Base-by-base conservation (phyloP, 768 basidiomycete genomes). In the Trametes punicea region DNA sequence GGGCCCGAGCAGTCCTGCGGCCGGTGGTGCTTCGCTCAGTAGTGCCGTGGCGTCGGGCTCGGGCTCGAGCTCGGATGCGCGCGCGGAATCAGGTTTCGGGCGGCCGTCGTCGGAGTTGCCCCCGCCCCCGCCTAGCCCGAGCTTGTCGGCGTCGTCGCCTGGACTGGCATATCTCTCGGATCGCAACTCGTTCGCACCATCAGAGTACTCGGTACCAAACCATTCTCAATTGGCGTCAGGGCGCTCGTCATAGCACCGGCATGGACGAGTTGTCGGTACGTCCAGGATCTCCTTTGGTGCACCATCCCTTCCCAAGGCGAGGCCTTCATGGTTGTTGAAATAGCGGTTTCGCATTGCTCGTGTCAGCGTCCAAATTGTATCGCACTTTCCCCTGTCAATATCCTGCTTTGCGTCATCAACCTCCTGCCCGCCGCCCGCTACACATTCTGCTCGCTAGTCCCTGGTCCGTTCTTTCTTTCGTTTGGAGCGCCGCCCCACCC, bases 231-330 rank as follows among this genome's bases (percentile, higher is more conserved):
- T n/a, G n/a, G 23, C 18, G n/a, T 10, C 44, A 33, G 29, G 46
- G 29, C 56, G 45, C 18, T 51, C 31, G 38, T 58, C 57, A 49
- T 58, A 58, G 57, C 57, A 25, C 4, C 25, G 45, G 18, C 31
- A 18, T 25, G 30, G 20, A 18, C 16, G 36, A 11, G 21, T 23
- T 7, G 18, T 4, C 18, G 8, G 40, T 7, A 9, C 40, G 21
- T 41, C 21, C 39, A 18, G 16, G 11, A 41, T 23, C 27, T 29
- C 31, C 33, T 38, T 36, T 9, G 3, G n/a, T 13, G 29, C 25
- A 26, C n/a, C 42, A 15, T 46, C 11, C 52, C 30, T 11, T 29
- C 27, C 10, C 13, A 18, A 36, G 42, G 42, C 48, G 33, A 42
- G 55, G 21, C 31, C 48, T 33, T 45, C 25, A 42, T 42, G 48